Evolutionary conservation across 495 filamentous ascomycete genomes (phyloP), one percentile per base, ranked within the genome.

Genomic region (Amniculicola lignicola): DNA sequence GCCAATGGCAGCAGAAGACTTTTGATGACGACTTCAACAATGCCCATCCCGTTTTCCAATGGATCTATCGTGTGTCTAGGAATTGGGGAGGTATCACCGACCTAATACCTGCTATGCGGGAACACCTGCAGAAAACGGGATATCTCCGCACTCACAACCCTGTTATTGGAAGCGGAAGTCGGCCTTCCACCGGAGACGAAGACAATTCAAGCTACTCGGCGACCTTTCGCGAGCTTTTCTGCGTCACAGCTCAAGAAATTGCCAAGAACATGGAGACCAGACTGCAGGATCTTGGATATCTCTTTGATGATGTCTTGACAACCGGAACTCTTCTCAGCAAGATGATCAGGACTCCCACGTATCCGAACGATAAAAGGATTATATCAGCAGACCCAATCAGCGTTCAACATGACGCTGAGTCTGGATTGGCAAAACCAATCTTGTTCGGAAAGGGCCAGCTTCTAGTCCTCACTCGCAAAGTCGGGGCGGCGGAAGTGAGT

Each of bases 221-320:
- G 16, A 73, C 89, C 11, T 91, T 96, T 71, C 86, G 88, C n/a
- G 88, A 93, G 51, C 76, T 88, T 4, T 95, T 95, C 70, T 95
- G 89, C 59, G 74, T 89, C 15, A 82, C 90, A 11, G 89, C 90
- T 0, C 77, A 83, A 2, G 80, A 82, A 35, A 79, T 96, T 11
- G 87, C 90, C 9, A 72, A 78, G 1, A 75, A 79, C 35, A 70
- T 92, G 51, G 75, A 85, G 56, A 73, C 79, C 27, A 72, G 79
- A 2, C 67, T 94, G 1, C 75, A 77, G 4, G 71, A 84, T 14
- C 69, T 90, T 5, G 90, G 90, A 1, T 75, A 85, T 14, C 76
- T 96, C 2, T 93, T 87, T 72, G 85, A 93, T 43, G 81, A 87
- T 51, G 85, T 95, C 25, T 68, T 94, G 28, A 70, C 75, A 11